Conservation (phyloP, 345 rosid species). For the Stellera chamaejasme region DNA sequence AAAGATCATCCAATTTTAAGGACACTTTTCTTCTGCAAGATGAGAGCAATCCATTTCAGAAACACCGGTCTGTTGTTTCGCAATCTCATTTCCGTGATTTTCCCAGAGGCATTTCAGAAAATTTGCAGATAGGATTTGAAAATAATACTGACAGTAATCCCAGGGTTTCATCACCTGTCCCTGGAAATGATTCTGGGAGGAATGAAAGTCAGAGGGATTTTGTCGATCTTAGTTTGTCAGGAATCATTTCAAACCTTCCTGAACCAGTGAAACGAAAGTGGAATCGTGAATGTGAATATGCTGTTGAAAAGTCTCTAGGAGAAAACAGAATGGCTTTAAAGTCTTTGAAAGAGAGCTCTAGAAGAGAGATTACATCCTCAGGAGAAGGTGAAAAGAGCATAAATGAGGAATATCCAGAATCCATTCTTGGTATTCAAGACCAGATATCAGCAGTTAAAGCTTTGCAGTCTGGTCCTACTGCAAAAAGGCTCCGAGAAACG, state of each 20-base stretch:
- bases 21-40: conserved; percentile 11
- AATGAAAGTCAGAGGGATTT: conserved; percentile 14
- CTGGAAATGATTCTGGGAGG: conserved; percentile 4
- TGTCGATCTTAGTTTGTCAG: not conserved
- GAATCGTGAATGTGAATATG: conserved; percentile 11
- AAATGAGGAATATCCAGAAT: conserved; percentile 8
- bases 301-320: conserved; percentile 6
- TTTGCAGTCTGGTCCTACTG: conserved; percentile 11
- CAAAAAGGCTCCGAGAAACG: conserved; percentile 21
- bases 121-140: conserved; percentile 10
- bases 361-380: conserved; percentile 11
- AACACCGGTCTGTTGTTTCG: conserved; percentile 10
- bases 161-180: conserved; percentile 7
- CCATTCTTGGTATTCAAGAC: conserved; percentile 4
- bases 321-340: conserved; percentile 9
- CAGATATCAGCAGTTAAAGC: conserved; percentile 11
- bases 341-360: conserved; percentile 7
- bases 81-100: conserved; percentile 7
- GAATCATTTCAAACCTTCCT: not conserved
- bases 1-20: conserved; percentile 4
- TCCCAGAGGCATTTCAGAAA: conserved; percentile 2
- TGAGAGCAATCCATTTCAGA: conserved; percentile 8
- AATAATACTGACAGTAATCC: conserved; percentile 1
- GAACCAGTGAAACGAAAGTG: conserved; percentile 11
- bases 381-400: conserved; percentile 6